These are phyloP conservation scores for Ustilago lituana DNA, from an alignment of 1,284 basidiomycete genomes.

Conservation along the genomic window DNA sequence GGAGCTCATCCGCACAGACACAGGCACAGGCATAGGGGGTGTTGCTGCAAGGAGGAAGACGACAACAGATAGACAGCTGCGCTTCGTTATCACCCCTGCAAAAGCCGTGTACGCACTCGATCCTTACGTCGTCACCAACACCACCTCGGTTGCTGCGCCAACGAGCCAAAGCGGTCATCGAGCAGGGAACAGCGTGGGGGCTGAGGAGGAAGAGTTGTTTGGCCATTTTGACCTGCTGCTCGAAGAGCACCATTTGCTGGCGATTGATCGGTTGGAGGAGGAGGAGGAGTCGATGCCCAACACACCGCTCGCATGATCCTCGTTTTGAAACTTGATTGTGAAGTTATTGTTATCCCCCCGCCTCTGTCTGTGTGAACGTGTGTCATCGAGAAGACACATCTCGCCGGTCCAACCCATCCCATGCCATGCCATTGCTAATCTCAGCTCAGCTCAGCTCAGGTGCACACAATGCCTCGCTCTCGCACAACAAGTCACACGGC, in stretches of 20 bases:
- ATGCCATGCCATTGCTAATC: no score
- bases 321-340: no score
- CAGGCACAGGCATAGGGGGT: no score
- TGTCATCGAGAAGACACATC: no score
- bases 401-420: no score
- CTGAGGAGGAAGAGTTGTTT: conserved; percentile 10
- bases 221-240: conserved; percentile 4
- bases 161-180: no score
- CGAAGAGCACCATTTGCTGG: conserved; percentile 14
- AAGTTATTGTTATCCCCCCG: not conserved
- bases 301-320: not conserved
- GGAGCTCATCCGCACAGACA: no score
- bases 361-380: no score
- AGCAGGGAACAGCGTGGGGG: no score
- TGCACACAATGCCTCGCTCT: no score
- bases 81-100: conserved; percentile 25
- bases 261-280: conserved; percentile 9
- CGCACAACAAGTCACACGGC: no score
- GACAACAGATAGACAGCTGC: conserved; percentile 1
- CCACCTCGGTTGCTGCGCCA: not conserved
- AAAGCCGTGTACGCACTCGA: conserved; percentile 14
- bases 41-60: not conserved
- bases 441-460: no score
- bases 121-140: conserved; percentile 1
- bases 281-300: conserved; percentile 2